These are phyloP conservation scores for Chlorella vulgaris DNA, from an alignment of 139 green algal species.

Conservation along the genomic window DNA sequence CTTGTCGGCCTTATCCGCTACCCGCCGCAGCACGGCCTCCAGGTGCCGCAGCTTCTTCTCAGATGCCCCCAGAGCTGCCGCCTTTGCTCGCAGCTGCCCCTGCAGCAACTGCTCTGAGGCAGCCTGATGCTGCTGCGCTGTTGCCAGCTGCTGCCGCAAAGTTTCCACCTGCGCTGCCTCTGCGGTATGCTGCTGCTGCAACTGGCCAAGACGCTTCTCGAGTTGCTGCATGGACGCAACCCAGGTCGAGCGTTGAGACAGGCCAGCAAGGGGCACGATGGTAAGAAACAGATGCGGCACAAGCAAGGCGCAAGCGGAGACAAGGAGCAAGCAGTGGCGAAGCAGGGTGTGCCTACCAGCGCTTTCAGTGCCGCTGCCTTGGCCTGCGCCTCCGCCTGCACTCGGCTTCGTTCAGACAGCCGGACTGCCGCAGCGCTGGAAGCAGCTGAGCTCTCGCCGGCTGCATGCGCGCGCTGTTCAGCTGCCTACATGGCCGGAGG, in stretches of 20 bases:
- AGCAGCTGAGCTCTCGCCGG: neutral
- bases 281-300: neutral
- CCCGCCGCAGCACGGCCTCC: neutral
- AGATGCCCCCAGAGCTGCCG: neutral
- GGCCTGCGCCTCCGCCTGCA: slow-evolving; percentile 22
- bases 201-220: slow-evolving; percentile 12
- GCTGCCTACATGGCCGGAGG: neutral
- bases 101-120: neutral
- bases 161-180: neutral
- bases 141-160: neutral
- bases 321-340: neutral
- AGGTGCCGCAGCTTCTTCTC: slow-evolving; percentile 16
- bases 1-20: slow-evolving; percentile 15
- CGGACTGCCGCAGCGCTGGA: neutral
- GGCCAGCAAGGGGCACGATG: too few relatives aligned
- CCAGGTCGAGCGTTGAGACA: too few relatives aligned
- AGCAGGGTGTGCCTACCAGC: neutral
- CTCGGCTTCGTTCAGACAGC: neutral
- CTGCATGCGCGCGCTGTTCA: neutral
- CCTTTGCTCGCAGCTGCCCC: slow-evolving; percentile 2
- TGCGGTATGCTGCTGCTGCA: neutral
- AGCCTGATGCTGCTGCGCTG: slow-evolving; percentile 1
- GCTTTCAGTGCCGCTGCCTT: slow-evolving; percentile 26
- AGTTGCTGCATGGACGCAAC: slow-evolving; percentile 8
- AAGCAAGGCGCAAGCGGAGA: neutral